Conservation (phyloP, 1,284 basidiomycete genomes). For the Chiua sp. region DNA sequence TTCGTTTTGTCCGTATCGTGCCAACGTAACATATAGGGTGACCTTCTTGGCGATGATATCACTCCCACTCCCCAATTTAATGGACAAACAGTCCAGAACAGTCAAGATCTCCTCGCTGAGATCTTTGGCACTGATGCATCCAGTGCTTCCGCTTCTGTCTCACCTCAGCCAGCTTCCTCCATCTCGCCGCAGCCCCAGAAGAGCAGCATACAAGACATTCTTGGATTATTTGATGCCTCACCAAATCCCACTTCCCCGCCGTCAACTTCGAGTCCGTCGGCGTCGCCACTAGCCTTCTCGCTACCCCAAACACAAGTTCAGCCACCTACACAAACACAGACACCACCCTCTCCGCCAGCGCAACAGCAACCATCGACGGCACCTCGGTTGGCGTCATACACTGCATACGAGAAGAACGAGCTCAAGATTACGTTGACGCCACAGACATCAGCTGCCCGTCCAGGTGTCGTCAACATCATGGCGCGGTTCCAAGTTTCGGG, state of each 20-base stretch:
- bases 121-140: constrained; percentile 79
- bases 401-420: constrained; percentile 92
- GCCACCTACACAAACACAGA: constrained; percentile 39
- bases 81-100: constrained; percentile 63
- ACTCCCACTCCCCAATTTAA: constrained; percentile 42
- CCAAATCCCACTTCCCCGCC: constrained; percentile 42
- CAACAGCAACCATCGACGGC: constrained; percentile 45
- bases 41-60: constrained; percentile 82
- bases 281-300: constrained; percentile 38
- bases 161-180: constrained; percentile 46
- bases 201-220: constrained; percentile 86
- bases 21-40: constrained; percentile 48
- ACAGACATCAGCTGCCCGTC: constrained; percentile 76
- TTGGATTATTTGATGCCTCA: constrained; percentile 81
- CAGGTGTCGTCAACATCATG: constrained; percentile 89
- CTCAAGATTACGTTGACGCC: constrained; percentile 92
- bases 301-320: constrained; percentile 39
- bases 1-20: constrained; percentile 3
- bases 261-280: constrained; percentile 29
- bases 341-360: constrained; percentile 39
- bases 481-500: constrained; percentile 85
- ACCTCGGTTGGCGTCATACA: constrained; percentile 73
- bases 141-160: constrained; percentile 46
- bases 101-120: constrained; percentile 91
- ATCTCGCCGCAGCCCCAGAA: constrained; percentile 54